Percentiles rank a stretch among this genome's conserved stretches.
Conservation (phyloP, 371 early-diverging fungal genomes). For the Mucor piriformis region DNA sequence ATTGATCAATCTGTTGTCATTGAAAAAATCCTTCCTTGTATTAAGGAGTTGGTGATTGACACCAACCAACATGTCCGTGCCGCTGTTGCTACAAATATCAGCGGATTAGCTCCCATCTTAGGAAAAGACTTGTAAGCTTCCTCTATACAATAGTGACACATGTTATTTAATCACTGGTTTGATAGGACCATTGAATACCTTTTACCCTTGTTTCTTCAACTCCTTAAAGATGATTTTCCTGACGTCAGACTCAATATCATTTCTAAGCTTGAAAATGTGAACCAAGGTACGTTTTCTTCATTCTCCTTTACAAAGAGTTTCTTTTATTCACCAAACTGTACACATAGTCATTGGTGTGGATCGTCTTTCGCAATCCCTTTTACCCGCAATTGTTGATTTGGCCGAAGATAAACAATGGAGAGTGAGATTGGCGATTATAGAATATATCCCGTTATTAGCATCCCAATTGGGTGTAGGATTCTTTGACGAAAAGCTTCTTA, state of each 20-base stretch:
- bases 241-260: conserved; percentile 98
- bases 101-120: conserved; percentile 91
- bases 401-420: conserved; percentile 99
- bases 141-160: no score
- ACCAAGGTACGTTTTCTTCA: conserved; percentile 67
- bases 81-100: conserved; percentile 92
- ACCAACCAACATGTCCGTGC: conserved; percentile 96
- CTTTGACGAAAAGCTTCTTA: conserved; percentile 94
- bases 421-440: conserved; percentile 96
- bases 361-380: conserved; percentile 91
- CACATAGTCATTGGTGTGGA: conserved; percentile 92
- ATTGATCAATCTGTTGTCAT: conserved; percentile 81
- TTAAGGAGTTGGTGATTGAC: conserved; percentile 93
- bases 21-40: conserved; percentile 84
- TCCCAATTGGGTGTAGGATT: conserved; percentile 94
- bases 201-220: conserved; percentile 91
- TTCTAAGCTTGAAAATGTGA: conserved; percentile 93
- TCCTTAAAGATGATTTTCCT: conserved; percentile 95
- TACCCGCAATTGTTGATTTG: conserved; percentile 97
- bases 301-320: no score
- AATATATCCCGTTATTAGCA: conserved; percentile 95
- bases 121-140: conserved; percentile 83
- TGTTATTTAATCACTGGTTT: neutral
- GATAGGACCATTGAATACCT: conserved; percentile 90
- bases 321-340: neutral